Evolutionary conservation across 257 asterid species (phyloP), one percentile per base, ranked within the genome.

Genomic region (Solanum boliviense): DNA sequence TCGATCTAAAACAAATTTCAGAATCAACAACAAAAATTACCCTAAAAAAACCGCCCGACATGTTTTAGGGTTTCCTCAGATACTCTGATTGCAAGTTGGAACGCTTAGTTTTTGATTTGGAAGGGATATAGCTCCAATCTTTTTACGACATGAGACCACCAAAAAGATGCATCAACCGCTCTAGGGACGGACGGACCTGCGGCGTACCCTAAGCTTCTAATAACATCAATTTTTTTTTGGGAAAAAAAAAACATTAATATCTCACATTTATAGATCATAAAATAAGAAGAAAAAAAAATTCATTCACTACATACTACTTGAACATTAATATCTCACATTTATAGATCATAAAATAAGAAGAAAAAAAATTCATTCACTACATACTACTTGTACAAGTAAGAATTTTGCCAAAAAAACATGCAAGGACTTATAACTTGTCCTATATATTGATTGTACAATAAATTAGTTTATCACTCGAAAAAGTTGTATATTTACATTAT

Each of bases 1-100:
- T 46, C 6, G 39, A 86, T 9, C 21, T 23, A 56, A 23, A 7
- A 9, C 84, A 15, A 4, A 79, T n/a, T 31, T 73, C 84, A 39
- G 35, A 65, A 12, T 67, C 35, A 41, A 79, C 36, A 60, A 87
- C 67, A 20, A 76, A 13, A 27, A 48, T 71, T 95, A 96, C 98
- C 95, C 98, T 94, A 91, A 96, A 96, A 90, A 96, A 96, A 70
- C 98, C 98, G 90, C 98, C 98, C 78, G 99, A 96, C 98, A 96
- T 96, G 85, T 90, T 89, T 92, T 93, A 93, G 97, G 99, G 98
- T 94, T 95, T 91, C 65, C 65, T 52, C 56, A 46, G 56, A 46
- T 46, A 46, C 56, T 13, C 62, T 16, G 65, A 56, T 56, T 20
- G 65, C 65, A 56, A 56, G 25, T 39, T 39, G 84, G 58, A 76